Evolutionary conservation across 2,329 filamentous ascomycete species (phyloP).

Genomic region (Xylariaceae sp.): DNA sequence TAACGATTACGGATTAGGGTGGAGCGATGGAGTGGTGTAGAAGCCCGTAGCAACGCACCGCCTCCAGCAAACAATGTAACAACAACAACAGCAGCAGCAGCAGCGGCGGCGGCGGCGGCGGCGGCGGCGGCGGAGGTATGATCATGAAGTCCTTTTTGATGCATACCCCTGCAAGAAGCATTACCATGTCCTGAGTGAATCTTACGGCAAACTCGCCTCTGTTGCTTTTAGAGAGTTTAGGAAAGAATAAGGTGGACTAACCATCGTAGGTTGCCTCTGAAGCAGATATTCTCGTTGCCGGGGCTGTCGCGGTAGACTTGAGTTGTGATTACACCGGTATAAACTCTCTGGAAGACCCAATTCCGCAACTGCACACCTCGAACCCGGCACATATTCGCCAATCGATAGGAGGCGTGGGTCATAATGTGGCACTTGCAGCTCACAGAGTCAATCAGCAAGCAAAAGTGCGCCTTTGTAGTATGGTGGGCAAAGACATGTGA

Average conservation of each 20-base stretch:
- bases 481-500: conserved; percentile 72
- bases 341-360: conserved; percentile 24
- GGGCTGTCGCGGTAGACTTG: conserved; percentile 83
- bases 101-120: no score
- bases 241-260: conserved; percentile 18
- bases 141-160: conserved; percentile 1
- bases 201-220: no score
- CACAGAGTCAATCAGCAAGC: conserved; percentile 57
- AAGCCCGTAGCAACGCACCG: conserved; percentile 9
- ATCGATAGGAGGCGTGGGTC: conserved; percentile 83
- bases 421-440: conserved; percentile 83
- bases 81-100: conserved; percentile 17
- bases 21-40: conserved; percentile 12
- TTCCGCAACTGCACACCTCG: conserved; percentile 66
- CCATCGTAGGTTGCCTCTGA: conserved; percentile 20
- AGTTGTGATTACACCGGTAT: conserved; percentile 65
- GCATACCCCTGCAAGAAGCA: no score
- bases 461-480: conserved; percentile 69
- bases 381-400: conserved; percentile 79
- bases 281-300: conserved; percentile 75
- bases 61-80: conserved; percentile 10
- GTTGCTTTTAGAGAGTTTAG: no score
- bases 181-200: no score
- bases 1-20: conserved; percentile 22
- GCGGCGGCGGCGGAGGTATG: no score